These are phyloP conservation scores for Sporisorium scitamineum DNA, from an alignment of 1,284 basidiomycete species.

Conservation along the genomic window DNA sequence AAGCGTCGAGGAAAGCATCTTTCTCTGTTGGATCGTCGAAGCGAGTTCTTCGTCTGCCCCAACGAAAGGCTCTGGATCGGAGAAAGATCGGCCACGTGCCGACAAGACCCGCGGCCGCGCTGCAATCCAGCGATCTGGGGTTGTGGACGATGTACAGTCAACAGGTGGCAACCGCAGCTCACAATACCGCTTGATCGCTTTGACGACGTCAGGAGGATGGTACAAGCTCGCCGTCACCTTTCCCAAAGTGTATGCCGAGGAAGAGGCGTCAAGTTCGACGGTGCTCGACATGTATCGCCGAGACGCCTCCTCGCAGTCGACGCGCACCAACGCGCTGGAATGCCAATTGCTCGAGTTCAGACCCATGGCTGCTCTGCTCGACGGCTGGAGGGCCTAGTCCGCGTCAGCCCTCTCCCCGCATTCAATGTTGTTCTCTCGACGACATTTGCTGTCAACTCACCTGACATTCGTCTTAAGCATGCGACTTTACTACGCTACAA, in stretches of 20 bases:
- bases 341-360: slow-evolving; percentile 38
- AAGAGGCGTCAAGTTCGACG: slow-evolving; percentile 18
- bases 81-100: not conserved
- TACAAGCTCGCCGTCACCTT: slow-evolving; percentile 54
- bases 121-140: not conserved
- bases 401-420: not conserved
- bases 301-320: slow-evolving; percentile 18
- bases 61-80: not conserved
- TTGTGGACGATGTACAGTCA: not conserved
- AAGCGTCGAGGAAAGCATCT: slow-evolving; percentile 56
- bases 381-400: slow-evolving; percentile 35
- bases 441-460: too few relatives aligned
- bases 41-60: not conserved
- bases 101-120: slow-evolving; percentile 9
- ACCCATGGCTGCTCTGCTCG: slow-evolving; percentile 36
- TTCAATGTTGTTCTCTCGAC: too few relatives aligned
- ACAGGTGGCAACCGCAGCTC: not conserved
- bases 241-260: slow-evolving; percentile 1
- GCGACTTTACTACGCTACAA: not conserved
- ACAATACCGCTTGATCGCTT: slow-evolving; percentile 45
- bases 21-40: slow-evolving; percentile 55
- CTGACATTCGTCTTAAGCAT: not conserved
- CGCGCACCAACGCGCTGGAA: slow-evolving; percentile 11
- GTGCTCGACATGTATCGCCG: slow-evolving; percentile 59
- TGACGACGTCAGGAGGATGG: slow-evolving; percentile 62